Base-by-base conservation (phyloP, 768 basidiomycete species). In the Grammothele lineata region DNA sequence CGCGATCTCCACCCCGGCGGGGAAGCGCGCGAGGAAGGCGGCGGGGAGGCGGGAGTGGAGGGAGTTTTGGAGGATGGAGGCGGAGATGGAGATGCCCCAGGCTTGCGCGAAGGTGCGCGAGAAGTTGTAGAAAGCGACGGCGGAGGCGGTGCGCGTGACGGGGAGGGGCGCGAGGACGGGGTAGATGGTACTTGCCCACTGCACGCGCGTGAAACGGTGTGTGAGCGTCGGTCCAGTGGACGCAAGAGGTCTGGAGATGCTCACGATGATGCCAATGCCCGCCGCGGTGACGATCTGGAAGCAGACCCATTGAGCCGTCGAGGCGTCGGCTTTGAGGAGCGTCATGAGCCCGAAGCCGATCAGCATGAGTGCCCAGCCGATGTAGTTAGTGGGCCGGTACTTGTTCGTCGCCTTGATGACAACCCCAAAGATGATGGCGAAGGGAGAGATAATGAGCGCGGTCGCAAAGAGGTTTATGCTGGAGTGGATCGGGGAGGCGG, bases 401-500 rank as follows among this genome's bases (percentile, higher is more conserved):
- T 64, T 59, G 1, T 68, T 61, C 0, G 63, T 58, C 10, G 45
- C 37, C n/a, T 62, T 66, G 34, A 76, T 66, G 0, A 60, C 48
- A 11, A 65, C 32, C 18, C 75, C 76, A 0, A 57, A 57, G 8
- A 74, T 10, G 21, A 78, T 56, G 0, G 71, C 64, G 8, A 64
- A 38, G 0, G 73, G 71, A 0, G 73, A 70, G 23, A 70, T 58
- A 24, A 45, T 47, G 30, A 55, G 34, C 7, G 40, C 25, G 14
- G 69, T 54, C 5, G 69, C 62, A 34, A 70, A 37, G 2, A 68
- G 55, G 37, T 69, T 59, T 19, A 66, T 45, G 21, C 69, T 70
- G 1, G 70, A 69, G 2, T 37, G 30, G 8, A 71, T 52, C 0
- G 77, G 69, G 3, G 64, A 61, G 12, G 57, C 59, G 12, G 60